These are phyloP conservation scores for Penicillium sp. DNA, from an alignment of 2,329 filamentous ascomycete genomes.

Conservation along the genomic window DNA sequence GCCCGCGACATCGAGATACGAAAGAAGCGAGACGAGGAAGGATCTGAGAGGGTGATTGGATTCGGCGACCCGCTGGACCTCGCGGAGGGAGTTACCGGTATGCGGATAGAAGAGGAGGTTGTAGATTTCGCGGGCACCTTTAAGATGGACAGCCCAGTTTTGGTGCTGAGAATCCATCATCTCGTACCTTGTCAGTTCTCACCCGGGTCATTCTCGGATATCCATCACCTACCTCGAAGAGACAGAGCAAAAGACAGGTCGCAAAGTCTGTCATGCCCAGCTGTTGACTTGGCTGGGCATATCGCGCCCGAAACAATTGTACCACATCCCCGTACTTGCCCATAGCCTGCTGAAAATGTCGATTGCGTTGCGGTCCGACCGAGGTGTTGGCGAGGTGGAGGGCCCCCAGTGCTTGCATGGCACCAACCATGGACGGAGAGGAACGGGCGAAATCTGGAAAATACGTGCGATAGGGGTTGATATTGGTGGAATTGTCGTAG, in stretches of 20 bases:
- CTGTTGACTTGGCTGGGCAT: slow-evolving; percentile 22
- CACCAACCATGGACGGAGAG: slow-evolving; percentile 32
- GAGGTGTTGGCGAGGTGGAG: slow-evolving; percentile 40
- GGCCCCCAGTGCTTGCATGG: slow-evolving; percentile 39
- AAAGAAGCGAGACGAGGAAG: slow-evolving; percentile 38
- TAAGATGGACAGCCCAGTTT: slow-evolving; percentile 38
- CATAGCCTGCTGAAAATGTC: slow-evolving; percentile 37
- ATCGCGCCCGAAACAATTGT: slow-evolving; percentile 27
- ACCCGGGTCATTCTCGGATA: no score
- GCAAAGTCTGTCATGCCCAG: slow-evolving; percentile 30
- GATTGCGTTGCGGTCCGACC: slow-evolving; percentile 25
- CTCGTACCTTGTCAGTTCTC: slow-evolving; percentile 12
- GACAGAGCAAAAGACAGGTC: slow-evolving; percentile 31
- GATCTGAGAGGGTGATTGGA: slow-evolving; percentile 31
- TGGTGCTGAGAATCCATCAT: slow-evolving; percentile 38
- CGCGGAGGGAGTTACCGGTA: slow-evolving; percentile 17
- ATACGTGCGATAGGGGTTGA: slow-evolving; percentile 33
- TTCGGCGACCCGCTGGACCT: slow-evolving; percentile 27
- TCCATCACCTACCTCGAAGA: slow-evolving; percentile 28
- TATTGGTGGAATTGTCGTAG: slow-evolving; percentile 34
- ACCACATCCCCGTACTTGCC: slow-evolving; percentile 37
- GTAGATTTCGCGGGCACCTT: slow-evolving; percentile 38
- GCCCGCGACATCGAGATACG: slow-evolving; percentile 38
- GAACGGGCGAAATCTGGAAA: slow-evolving; percentile 33
- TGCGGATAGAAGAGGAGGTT: slow-evolving; percentile 29